Percentiles rank a stretch among this genome's conserved stretches.
These are phyloP conservation scores for Arabidopsis arenosa DNA, from an alignment of 345 rosid species.

Conservation along the genomic window DNA sequence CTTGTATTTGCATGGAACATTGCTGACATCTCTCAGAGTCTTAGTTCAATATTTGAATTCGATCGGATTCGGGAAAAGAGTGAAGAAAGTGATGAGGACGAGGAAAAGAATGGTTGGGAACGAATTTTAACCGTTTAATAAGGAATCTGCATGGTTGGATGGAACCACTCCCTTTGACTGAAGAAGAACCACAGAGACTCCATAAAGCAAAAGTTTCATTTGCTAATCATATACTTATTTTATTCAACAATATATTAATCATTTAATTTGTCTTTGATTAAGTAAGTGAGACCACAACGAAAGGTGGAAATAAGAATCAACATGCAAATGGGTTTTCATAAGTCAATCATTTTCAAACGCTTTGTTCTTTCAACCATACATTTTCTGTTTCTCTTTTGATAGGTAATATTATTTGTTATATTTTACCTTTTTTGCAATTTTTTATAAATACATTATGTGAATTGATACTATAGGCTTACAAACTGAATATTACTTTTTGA, in stretches of 20 bases:
- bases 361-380: conserved; percentile 26
- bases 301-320: conserved; percentile 24
- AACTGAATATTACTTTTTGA: neutral
- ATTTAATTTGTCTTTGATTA: conserved; percentile 15
- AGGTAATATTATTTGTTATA: neutral
- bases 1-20: conserved; percentile 12
- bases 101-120: conserved; percentile 30
- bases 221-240: conserved; percentile 19
- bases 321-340: conserved; percentile 29
- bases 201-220: conserved; percentile 26
- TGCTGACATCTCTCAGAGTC: conserved; percentile 29
- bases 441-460: neutral
- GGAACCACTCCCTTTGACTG: conserved; percentile 42
- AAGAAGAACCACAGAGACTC: conserved; percentile 29
- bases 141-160: conserved; percentile 46
- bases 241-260: neutral
- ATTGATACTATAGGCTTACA: conserved; percentile 6
- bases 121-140: conserved; percentile 40
- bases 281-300: conserved; percentile 26
- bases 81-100: conserved; percentile 23
- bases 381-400: conserved; percentile 25
- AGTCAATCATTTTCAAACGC: conserved; percentile 36
- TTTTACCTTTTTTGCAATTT: neutral
- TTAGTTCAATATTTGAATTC: conserved; percentile 28
- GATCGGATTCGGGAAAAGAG: conserved; percentile 15